phyloP scores from a whole-genome alignment of 305 asterid genomes.

The Plantago coronopus region DNA sequence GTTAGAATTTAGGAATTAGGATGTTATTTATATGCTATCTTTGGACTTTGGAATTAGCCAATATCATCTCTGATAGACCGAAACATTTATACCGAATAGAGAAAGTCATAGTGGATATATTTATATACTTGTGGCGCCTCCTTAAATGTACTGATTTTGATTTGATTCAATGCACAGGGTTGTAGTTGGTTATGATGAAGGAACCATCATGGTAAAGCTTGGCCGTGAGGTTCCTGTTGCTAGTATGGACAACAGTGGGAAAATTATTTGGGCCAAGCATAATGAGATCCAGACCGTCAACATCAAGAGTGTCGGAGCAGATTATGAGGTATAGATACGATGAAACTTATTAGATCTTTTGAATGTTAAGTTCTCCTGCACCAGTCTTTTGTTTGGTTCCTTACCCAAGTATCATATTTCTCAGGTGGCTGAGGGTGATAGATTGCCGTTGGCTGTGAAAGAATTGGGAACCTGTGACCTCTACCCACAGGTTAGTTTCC shows the following conservation, averaged over 20 bases:
- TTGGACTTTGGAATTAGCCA: conserved; percentile 15
- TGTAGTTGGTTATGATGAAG: conserved; percentile 97
- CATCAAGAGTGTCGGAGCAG: conserved; percentile 91
- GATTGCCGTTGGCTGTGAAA: conserved; percentile 90
- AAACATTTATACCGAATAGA: too few species aligned
- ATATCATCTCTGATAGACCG: neutral
- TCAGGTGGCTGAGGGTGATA: conserved; percentile 97
- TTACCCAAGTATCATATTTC: conserved; percentile 24
- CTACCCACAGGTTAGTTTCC: conserved; percentile 39
- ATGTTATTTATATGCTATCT: neutral
- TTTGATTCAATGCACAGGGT: conserved; percentile 49
- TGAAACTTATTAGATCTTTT: neutral
- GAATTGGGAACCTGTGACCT: conserved; percentile 98
- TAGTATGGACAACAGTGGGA: conserved; percentile 96
- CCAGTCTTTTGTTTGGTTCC: neutral
- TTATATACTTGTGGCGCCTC: conserved; percentile 8
- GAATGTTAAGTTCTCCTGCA: neutral
- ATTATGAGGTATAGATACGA: conserved; percentile 64
- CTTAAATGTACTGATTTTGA: conserved; percentile 17
- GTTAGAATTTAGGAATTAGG: neutral
- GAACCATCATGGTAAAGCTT: conserved; percentile 94
- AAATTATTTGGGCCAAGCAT: conserved; percentile 97
- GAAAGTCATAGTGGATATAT: conserved; percentile 6
- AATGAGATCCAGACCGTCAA: conserved; percentile 97
- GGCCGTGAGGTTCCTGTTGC: conserved; percentile 97